A percentile compares a stretch with the other conserved stretches of the same genome.
Conservation (phyloP, 148 eudicot species). For the Tetragonia tetragonoides region DNA sequence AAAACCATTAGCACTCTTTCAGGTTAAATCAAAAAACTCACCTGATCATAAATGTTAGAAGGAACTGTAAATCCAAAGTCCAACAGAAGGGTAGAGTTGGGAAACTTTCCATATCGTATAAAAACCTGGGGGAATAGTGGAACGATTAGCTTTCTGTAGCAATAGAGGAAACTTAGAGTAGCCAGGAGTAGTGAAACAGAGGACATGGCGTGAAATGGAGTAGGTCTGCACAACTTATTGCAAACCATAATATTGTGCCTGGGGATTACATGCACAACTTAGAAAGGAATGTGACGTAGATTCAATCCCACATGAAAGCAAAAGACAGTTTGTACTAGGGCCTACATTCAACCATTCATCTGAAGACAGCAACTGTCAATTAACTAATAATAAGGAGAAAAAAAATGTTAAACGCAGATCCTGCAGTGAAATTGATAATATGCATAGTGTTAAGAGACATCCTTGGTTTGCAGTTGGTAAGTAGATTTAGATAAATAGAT, state of each 20-base stretch:
- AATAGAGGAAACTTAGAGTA: background rate
- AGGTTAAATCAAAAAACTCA: slow-evolving; percentile 31
- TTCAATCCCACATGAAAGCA: background rate
- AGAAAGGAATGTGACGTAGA: background rate
- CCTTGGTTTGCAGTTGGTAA: background rate
- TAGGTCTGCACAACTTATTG: background rate
- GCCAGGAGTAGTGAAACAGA: slow-evolving; percentile 1
- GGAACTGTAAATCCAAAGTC: slow-evolving; percentile 80
- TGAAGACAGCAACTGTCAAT: background rate
- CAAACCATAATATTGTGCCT: background rate
- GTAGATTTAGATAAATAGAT: too few relatives aligned
- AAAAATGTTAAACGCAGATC: background rate
- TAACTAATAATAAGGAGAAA: background rate
- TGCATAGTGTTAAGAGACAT: background rate
- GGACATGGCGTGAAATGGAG: background rate
- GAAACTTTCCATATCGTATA: slow-evolving; percentile 76
- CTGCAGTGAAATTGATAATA: background rate
- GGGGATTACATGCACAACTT: background rate
- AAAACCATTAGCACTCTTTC: background rate
- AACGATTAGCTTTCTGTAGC: background rate
- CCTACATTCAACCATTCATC: background rate
- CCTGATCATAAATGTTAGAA: slow-evolving; percentile 74
- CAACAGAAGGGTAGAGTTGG: slow-evolving; percentile 63
- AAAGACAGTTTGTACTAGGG: background rate
- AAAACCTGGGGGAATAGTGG: slow-evolving; percentile 45